Evolutionary conservation across 306 rosid species (phyloP), one percentile per base, ranked within the genome.

Genomic region (Elaeagnus macrophylla): DNA sequence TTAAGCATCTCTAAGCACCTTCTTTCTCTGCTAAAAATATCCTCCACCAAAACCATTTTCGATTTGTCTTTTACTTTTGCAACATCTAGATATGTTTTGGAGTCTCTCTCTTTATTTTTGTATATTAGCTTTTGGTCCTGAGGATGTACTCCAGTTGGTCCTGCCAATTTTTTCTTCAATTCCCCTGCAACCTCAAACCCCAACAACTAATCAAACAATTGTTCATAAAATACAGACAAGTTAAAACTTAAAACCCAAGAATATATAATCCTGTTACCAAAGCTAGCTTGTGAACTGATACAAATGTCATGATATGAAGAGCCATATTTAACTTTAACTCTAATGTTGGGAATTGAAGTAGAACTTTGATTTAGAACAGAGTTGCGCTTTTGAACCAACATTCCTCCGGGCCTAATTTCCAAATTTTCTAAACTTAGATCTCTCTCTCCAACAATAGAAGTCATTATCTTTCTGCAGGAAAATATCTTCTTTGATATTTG

Each of bases 321-420:
- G 19, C 73, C 85, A 72, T 82, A 73, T 59, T 86, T 86, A 10
- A 86, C 96, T 54, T 75, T 75, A 43, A 91, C 71, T 53, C 57
- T 76, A 67, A 91, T 69, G 3, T 20, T 67, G 8, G 83, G 68
- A 36, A 65, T 36, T 18, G 75, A 12, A n/a, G 48, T 60, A 59
- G 72, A 57, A 40, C 57, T 54, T 12, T 55, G 75, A 45, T 71
- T 69, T 36, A 2, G 42, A 17, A 75, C 81, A 2, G 70, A 58
- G 44, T 67, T 71, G 56, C 97, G 75, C 62, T 78, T 83, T 42
- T 90, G 97, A 0, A 90, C 95, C 43, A 90, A 42, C 97, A 90
- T 81, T 68, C 95, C 97, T 18, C 97, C 86, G 4, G 96, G 97
- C 67, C 87, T 74, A 46, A 84, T 49, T 61, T 86, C 96, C 77